These are phyloP conservation scores for Aspergillus indologenus DNA, from an alignment of 495 filamentous ascomycete genomes.

Conservation along the genomic window DNA sequence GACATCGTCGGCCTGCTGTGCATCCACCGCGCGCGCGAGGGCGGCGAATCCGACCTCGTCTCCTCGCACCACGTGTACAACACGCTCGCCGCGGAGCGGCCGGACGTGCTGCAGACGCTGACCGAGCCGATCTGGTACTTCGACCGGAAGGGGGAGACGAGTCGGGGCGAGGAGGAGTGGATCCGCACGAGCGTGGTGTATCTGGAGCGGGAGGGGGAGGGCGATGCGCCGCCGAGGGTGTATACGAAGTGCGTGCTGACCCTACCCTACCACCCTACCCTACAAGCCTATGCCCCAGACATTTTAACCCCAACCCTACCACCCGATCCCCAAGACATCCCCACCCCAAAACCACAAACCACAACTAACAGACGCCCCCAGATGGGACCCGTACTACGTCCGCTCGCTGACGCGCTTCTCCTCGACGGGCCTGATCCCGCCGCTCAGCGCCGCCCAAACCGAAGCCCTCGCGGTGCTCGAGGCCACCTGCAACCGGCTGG, in stretches of 20 bases:
- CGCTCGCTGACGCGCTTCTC: slow-evolving; percentile 64
- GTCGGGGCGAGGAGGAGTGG: slow-evolving; percentile 69
- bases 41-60: slow-evolving; percentile 81
- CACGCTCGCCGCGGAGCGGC: slow-evolving; percentile 66
- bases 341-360: not conserved
- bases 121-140: slow-evolving; percentile 87
- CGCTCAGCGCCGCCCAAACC: slow-evolving; percentile 59
- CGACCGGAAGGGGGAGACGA: slow-evolving; percentile 86
- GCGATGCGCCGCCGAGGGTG: slow-evolving; percentile 41
- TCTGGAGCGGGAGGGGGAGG: slow-evolving; percentile 55
- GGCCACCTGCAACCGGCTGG: slow-evolving; percentile 58
- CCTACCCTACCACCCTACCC: too few species aligned
- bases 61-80: slow-evolving; percentile 83
- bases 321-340: not conserved
- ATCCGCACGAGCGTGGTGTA: slow-evolving; percentile 73
- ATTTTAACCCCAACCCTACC: not conserved
- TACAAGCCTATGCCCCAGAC: too few species aligned
- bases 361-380: slow-evolving; percentile 30
- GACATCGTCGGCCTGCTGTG: slow-evolving; percentile 87
- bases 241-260: slow-evolving; percentile 56
- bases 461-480: slow-evolving; percentile 66
- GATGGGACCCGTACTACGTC: slow-evolving; percentile 81
- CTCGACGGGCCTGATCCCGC: slow-evolving; percentile 62
- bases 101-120: slow-evolving; percentile 73
- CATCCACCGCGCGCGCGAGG: slow-evolving; percentile 71